These are phyloP conservation scores for Solanum commersonii DNA, from an alignment of 257 asterid genomes.

Conservation along the genomic window DNA sequence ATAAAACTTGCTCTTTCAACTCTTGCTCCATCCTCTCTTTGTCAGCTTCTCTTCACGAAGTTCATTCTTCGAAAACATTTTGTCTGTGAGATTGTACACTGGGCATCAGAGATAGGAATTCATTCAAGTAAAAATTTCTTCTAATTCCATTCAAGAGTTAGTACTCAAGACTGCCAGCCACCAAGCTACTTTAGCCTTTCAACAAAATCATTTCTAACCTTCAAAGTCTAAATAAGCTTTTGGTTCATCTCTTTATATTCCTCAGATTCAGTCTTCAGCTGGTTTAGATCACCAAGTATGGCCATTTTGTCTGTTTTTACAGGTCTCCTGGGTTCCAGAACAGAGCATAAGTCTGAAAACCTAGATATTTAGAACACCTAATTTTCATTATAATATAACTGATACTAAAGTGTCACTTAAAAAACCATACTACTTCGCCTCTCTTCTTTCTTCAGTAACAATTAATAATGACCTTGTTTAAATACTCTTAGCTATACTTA, in stretches of 20 bases:
- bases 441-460: background rate
- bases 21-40: conserved; percentile 78
- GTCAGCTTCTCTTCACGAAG: conserved; percentile 76
- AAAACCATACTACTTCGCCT: background rate
- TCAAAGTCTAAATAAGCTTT: conserved; percentile 47
- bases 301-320: conserved; percentile 62
- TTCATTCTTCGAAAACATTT: conserved; percentile 32
- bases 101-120: background rate
- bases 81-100: background rate
- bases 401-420: background rate
- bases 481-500: background rate
- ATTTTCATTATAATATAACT: background rate
- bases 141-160: background rate
- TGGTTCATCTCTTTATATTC: conserved; percentile 43
- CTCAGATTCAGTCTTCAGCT: conserved; percentile 48
- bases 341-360: conserved; percentile 53
- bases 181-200: background rate
- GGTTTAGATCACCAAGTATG: conserved; percentile 51
- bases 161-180: background rate
- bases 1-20: conserved; percentile 47
- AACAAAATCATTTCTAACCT: conserved; percentile 32
- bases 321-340: conserved; percentile 64
- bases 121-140: background rate
- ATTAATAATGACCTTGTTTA: background rate
- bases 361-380: conserved; percentile 15